phyloP scores from a whole-genome alignment of 805 yeast genomes.

The Teunomyces kruisii region DNA sequence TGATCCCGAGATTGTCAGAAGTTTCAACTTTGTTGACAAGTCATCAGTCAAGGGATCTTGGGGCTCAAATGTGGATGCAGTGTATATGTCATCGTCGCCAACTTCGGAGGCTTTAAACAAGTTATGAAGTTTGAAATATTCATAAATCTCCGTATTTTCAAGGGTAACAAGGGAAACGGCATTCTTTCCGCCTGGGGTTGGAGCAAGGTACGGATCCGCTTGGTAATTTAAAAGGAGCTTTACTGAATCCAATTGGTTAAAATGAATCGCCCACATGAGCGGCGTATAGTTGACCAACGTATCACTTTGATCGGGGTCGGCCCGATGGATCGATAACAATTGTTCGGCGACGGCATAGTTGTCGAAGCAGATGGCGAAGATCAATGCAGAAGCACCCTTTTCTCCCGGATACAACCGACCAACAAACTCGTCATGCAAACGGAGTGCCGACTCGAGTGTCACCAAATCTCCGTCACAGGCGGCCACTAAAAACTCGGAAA shows the following conservation, averaged over 20 bases:
- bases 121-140: conserved; percentile 56
- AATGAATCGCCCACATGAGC: conserved; percentile 82
- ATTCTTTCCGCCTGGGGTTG: conserved; percentile 35
- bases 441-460: conserved; percentile 26
- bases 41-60: conserved; percentile 25
- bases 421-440: conserved; percentile 21
- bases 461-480: conserved; percentile 40
- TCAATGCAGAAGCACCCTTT: conserved; percentile 33
- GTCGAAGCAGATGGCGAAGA: conserved; percentile 57
- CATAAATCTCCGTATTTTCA: conserved; percentile 51
- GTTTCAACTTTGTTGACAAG: conserved; percentile 30
- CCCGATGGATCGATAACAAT: conserved; percentile 41
- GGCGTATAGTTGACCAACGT: conserved; percentile 56
- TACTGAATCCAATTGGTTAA: conserved; percentile 55
- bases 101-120: conserved; percentile 16
- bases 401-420: conserved; percentile 20
- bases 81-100: conserved; percentile 11
- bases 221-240: conserved; percentile 58
- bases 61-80: conserved; percentile 5
- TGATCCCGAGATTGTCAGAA: conserved; percentile 29
- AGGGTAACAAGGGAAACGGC: conserved; percentile 61
- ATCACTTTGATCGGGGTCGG: conserved; percentile 53
- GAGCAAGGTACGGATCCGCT: conserved; percentile 56
- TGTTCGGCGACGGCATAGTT: conserved; percentile 47
- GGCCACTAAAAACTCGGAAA: conserved; percentile 29